Evolutionary conservation across 805 yeast species (phyloP).

Genomic region (Millerozyma miso): DNA sequence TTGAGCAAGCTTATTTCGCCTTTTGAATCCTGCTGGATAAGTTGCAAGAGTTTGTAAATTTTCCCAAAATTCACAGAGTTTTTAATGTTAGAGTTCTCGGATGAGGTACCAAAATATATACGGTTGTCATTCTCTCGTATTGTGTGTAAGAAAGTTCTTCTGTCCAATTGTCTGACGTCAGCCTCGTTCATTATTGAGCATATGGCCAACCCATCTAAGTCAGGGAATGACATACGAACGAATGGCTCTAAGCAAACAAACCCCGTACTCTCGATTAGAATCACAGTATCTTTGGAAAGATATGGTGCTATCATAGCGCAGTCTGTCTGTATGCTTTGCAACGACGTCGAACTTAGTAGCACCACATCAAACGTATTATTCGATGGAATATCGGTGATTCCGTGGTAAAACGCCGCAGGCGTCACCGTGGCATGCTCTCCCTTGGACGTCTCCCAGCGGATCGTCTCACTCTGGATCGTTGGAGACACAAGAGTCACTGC

Average conservation of each 20-base stretch:
- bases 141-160: constrained; percentile 25
- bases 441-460: constrained; percentile 16
- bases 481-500: constrained; percentile 38
- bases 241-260: constrained; percentile 72
- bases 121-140: constrained; percentile 41
- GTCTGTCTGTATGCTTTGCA: constrained; percentile 35
- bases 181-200: constrained; percentile 60
- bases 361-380: constrained; percentile 28
- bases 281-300: constrained; percentile 39
- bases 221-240: constrained; percentile 41
- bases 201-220: constrained; percentile 30
- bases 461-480: constrained; percentile 4
- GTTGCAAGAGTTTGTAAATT: constrained; percentile 28
- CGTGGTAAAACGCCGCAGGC: constrained; percentile 3
- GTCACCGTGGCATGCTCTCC: constrained; percentile 5
- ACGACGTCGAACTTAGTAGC: constrained; percentile 29
- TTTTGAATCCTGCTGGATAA: constrained; percentile 28
- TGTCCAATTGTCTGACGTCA: constrained; percentile 43
- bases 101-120: constrained; percentile 37
- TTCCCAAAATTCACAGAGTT: constrained; percentile 17
- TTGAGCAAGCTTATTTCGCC: constrained; percentile 45
- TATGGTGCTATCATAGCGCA: constrained; percentile 22
- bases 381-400: constrained; percentile 2
- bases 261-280: constrained; percentile 67
- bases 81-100: constrained; percentile 8